Conservation (phyloP, 495 filamentous ascomycete species). For the Corynascus novoguineensis region DNA sequence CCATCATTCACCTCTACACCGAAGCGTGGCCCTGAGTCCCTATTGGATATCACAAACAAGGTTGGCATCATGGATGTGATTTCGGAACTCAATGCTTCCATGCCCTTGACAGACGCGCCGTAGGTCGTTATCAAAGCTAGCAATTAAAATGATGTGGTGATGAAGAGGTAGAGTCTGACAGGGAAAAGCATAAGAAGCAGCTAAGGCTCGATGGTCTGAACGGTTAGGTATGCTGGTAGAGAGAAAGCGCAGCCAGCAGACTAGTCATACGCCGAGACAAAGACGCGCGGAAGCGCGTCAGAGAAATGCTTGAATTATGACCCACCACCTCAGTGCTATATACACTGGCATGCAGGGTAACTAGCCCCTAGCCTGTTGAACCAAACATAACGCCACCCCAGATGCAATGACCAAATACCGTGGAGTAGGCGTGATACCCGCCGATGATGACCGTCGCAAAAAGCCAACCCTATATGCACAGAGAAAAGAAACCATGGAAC, state of each 20-base stretch:
- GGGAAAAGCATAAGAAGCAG: no score
- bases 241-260: no score
- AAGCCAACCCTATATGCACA: neutral
- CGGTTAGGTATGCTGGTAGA: no score
- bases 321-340: neutral
- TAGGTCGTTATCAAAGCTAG: no score
- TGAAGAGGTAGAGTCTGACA: neutral
- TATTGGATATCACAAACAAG: no score
- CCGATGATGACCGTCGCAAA: neutral
- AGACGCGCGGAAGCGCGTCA: neutral
- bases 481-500: neutral
- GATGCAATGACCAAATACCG: neutral
- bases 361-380: slow-evolving; percentile 17
- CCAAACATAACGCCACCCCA: neutral
- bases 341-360: neutral
- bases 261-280: no score
- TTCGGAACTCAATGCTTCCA: no score
- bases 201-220: no score
- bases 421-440: neutral
- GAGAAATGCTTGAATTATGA: neutral
- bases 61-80: no score
- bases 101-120: no score
- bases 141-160: no score
- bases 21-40: neutral
- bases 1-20: neutral